Base-by-base conservation (phyloP, 129 eudicot genomes). In the Flaveria trinervia region DNA sequence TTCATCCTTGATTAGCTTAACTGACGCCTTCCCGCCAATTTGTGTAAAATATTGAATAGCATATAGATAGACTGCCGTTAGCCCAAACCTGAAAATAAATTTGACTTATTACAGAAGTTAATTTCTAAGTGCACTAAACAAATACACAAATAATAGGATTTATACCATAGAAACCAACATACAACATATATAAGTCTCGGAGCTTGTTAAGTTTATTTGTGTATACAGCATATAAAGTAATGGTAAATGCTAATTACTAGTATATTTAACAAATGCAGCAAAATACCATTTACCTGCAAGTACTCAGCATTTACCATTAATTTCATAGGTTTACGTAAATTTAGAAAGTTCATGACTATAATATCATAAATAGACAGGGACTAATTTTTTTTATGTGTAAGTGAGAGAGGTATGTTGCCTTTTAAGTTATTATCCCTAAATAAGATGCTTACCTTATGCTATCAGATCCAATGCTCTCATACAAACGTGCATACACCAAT, bases 401-500 rank as follows among this genome's bases (percentile, higher is more conserved):
- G 15, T 50, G n/a, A 14, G 55, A 50, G 3, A 12, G 22, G 55
- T 15, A 50, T 15, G 55, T 13, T 50, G 55, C 14, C 15, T 50
- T 15, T 12, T 15, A 50, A 5, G 55, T 50, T 50, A 14, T 15
- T 13, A 48, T 9, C 26, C 14, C 51, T 7, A 22, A 44, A 36
- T 12, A 26, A 72, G 65, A 26, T 74, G 54, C 96, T 86, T 62
- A 93, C 98, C 90, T 93, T 3, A 85, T 8, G 33, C 86, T 18
- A 76, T 93, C 98, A 13, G 88, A 83, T 52, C 66, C 71, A 44
- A 90, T 69, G 78, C 86, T 81, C 83, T 93, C 98, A 26, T 93
- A 93, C 44, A 93, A 87, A 88, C 90, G 97, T 41, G 97, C 98
- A 80, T 90, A 93, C 26, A 96, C 97, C 78, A 93, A 80, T 78